phyloP scores from a whole-genome alignment of 2,329 filamentous ascomycete genomes.

The Beauveria brongniartii region DNA sequence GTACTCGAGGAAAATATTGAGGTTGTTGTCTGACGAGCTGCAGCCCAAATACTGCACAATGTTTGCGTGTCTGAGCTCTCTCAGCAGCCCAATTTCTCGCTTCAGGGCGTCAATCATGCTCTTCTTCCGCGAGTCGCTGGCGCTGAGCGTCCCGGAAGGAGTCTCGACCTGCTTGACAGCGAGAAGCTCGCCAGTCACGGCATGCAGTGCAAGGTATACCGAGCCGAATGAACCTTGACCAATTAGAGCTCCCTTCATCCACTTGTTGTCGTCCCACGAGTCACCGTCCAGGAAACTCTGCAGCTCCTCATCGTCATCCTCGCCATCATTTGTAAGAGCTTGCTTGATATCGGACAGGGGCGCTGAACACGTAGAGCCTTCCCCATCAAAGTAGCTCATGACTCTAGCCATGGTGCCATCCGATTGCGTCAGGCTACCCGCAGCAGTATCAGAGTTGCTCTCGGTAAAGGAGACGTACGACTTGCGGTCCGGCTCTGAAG shows the following conservation, averaged over 20 bases:
- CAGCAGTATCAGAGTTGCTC: constrained; percentile 61
- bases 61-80: constrained; percentile 90
- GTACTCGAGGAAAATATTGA: constrained; percentile 99
- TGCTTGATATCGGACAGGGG: constrained; percentile 79
- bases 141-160: constrained; percentile 72
- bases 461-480: constrained; percentile 89
- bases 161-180: constrained; percentile 97
- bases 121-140: constrained; percentile 75
- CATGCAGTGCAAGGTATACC: constrained; percentile 90
- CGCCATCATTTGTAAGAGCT: constrained; percentile 81
- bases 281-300: constrained; percentile 85
- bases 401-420: constrained; percentile 57
- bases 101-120: constrained; percentile 97
- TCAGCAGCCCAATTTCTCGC: constrained; percentile 87
- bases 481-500: constrained; percentile 79
- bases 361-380: constrained; percentile 59
- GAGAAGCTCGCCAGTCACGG: constrained; percentile 93
- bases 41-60: constrained; percentile 98
- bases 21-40: constrained; percentile 78
- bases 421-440: constrained; percentile 68
- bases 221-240: constrained; percentile 95
- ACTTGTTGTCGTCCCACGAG: constrained; percentile 94
- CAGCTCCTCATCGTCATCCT: constrained; percentile 83
- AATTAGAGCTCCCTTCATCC: constrained; percentile 98
- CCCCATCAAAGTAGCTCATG: constrained; percentile 81